Evolutionary conservation across 495 filamentous ascomycete genomes (phyloP).

Genomic region (Oidiodendron maius): DNA sequence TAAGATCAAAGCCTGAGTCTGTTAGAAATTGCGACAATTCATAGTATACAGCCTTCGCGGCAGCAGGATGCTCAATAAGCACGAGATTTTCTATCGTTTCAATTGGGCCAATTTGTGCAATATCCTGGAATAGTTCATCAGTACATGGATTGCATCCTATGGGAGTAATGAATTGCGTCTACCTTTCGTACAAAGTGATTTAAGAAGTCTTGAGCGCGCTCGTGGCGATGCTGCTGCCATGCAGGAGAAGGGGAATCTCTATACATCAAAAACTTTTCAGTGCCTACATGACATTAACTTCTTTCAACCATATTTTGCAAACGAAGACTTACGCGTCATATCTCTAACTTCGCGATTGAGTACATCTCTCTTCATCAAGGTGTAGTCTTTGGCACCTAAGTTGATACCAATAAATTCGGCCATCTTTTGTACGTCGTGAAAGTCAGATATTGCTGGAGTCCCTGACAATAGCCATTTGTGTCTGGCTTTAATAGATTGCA

Average conservation of each 20-base stretch:
- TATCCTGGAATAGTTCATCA: slow-evolving; percentile 11
- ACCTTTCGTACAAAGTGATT: slow-evolving; percentile 40
- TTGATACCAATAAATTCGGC: slow-evolving; percentile 48
- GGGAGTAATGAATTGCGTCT: not conserved
- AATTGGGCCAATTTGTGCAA: slow-evolving; percentile 36
- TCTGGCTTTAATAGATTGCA: not conserved
- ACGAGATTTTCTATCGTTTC: slow-evolving; percentile 29
- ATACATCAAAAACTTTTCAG: slow-evolving; percentile 12
- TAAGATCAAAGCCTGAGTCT: slow-evolving; percentile 32
- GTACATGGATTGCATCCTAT: not conserved
- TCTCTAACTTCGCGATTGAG: slow-evolving; percentile 27
- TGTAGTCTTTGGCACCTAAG: slow-evolving; percentile 46
- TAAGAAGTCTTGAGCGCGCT: slow-evolving; percentile 47
- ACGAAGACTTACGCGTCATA: slow-evolving; percentile 27
- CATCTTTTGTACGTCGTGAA: slow-evolving; percentile 56
- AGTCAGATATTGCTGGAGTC: slow-evolving; percentile 55
- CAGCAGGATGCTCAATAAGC: slow-evolving; percentile 31
- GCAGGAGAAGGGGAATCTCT: slow-evolving; percentile 34
- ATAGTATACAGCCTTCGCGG: slow-evolving; percentile 40
- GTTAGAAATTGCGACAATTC: slow-evolving; percentile 39
- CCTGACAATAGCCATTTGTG: slow-evolving; percentile 59
- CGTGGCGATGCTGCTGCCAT: slow-evolving; percentile 46
- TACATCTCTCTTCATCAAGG: slow-evolving; percentile 22
- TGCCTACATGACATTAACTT: too few relatives aligned
- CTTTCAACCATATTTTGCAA: not conserved